These are phyloP conservation scores for Phytophthora quininea DNA, from an alignment of 352 stramenopile species.

Conservation along the genomic window DNA sequence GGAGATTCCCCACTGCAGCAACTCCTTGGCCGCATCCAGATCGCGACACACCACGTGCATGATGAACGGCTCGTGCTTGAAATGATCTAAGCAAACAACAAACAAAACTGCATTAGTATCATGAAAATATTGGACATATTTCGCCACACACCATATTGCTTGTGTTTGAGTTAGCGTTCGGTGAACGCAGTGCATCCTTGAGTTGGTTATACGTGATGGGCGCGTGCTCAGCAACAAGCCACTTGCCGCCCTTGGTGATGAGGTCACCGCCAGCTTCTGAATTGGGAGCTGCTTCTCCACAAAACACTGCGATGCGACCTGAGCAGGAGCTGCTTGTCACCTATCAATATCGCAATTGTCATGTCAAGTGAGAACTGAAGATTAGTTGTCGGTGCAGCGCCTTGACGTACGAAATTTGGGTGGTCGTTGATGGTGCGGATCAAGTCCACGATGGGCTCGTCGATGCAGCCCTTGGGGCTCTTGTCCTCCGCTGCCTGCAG, in stretches of 20 bases:
- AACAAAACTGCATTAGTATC: neutral
- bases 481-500: slow-evolving; percentile 86
- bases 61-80: slow-evolving; percentile 93
- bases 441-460: slow-evolving; percentile 89
- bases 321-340: slow-evolving; percentile 93
- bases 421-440: slow-evolving; percentile 88
- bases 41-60: slow-evolving; percentile 91
- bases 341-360: slow-evolving; percentile 29
- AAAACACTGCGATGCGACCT: slow-evolving; percentile 90
- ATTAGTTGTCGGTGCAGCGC: too few relatives aligned
- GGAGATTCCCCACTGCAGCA: slow-evolving; percentile 84
- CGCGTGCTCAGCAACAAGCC: slow-evolving; percentile 85
- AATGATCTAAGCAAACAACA: slow-evolving; percentile 48
- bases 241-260: slow-evolving; percentile 91
- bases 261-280: slow-evolving; percentile 39
- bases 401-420: slow-evolving; percentile 72
- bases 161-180: slow-evolving; percentile 33
- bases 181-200: slow-evolving; percentile 43
- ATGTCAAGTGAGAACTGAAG: too few relatives aligned
- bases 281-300: slow-evolving; percentile 45
- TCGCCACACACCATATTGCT: slow-evolving; percentile 70
- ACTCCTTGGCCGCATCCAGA: slow-evolving; percentile 71
- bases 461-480: slow-evolving; percentile 91
- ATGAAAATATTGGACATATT: too few relatives aligned
- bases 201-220: slow-evolving; percentile 79